Conservation (phyloP, 1,139 yeast genomes). For the Pichia sp. region DNA sequence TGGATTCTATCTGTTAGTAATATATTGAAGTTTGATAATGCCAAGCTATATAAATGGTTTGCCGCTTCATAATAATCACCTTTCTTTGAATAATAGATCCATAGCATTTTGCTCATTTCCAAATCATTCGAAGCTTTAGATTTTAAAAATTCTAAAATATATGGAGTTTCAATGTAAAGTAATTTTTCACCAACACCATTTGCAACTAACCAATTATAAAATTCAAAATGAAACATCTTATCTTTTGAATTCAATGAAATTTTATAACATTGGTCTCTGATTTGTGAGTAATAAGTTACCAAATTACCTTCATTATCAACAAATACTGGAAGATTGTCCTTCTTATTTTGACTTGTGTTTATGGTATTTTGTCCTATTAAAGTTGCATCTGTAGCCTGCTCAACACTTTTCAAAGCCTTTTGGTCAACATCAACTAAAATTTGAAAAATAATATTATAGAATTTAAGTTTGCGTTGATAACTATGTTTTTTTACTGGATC, state of each 20-base stretch:
- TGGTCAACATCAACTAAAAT: constrained; percentile 68
- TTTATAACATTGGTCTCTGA: constrained; percentile 68
- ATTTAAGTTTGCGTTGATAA: constrained; percentile 39
- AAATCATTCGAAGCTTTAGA: constrained; percentile 64
- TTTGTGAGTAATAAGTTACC: constrained; percentile 48
- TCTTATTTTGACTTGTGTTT: constrained; percentile 3
- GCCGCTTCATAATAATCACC: constrained; percentile 81
- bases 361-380: constrained; percentile 10
- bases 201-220: constrained; percentile 87
- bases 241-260: constrained; percentile 72
- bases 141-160: constrained; percentile 67
- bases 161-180: constrained; percentile 76
- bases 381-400: constrained; percentile 30
- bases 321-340: constrained; percentile 17
- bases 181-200: constrained; percentile 75
- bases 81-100: constrained; percentile 85
- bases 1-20: constrained; percentile 73
- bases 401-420: constrained; percentile 50
- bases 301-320: constrained; percentile 30
- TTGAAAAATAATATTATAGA: constrained; percentile 70
- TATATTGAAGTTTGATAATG: constrained; percentile 68
- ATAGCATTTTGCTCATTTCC: constrained; percentile 72
- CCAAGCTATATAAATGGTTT: constrained; percentile 64
- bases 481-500: constrained; percentile 22
- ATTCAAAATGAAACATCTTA: constrained; percentile 78